Percentiles rank a stretch among this genome's conserved stretches.
Evolutionary conservation across 2,329 filamentous ascomycete genomes (phyloP).

Genomic region (Paecilomyces variotii): DNA sequence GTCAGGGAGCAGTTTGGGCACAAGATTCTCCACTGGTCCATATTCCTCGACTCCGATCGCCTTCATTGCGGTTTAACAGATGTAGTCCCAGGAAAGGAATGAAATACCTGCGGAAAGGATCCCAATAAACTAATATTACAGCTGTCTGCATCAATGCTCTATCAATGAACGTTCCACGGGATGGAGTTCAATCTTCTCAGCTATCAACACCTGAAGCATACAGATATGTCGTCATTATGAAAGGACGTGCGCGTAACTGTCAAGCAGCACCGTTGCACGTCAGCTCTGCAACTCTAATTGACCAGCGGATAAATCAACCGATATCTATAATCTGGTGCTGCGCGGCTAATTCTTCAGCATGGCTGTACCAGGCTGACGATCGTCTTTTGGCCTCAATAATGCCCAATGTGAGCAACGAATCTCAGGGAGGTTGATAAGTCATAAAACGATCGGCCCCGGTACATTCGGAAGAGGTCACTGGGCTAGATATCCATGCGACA

Average conservation of each 20-base stretch:
- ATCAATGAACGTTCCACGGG: not conserved
- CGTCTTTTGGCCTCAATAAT: not conserved
- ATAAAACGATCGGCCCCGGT: not conserved
- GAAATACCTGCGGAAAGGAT: not conserved
- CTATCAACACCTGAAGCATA: not conserved
- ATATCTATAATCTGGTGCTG: not conserved
- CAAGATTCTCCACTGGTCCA: constrained; percentile 10
- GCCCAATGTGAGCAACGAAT: not conserved
- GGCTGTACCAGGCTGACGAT: not conserved
- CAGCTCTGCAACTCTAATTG: not conserved
- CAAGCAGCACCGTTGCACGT: not conserved
- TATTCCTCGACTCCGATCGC: constrained; percentile 11
- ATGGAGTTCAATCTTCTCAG: not conserved
- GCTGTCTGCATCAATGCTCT: not conserved
- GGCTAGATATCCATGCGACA: not conserved
- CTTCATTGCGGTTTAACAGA: not conserved
- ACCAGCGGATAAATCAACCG: not conserved
- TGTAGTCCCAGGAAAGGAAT: not conserved
- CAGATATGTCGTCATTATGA: not conserved
- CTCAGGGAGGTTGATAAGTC: not conserved
- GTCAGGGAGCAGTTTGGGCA: constrained; percentile 12
- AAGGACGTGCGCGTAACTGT: not conserved
- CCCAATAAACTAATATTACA: not conserved
- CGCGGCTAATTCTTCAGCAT: not conserved
- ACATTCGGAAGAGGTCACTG: not conserved